Percentiles rank a stretch among this genome's conserved stretches.
These are phyloP conservation scores for Citrus reticulata DNA, from an alignment of 345 rosid species.

Conservation along the genomic window DNA sequence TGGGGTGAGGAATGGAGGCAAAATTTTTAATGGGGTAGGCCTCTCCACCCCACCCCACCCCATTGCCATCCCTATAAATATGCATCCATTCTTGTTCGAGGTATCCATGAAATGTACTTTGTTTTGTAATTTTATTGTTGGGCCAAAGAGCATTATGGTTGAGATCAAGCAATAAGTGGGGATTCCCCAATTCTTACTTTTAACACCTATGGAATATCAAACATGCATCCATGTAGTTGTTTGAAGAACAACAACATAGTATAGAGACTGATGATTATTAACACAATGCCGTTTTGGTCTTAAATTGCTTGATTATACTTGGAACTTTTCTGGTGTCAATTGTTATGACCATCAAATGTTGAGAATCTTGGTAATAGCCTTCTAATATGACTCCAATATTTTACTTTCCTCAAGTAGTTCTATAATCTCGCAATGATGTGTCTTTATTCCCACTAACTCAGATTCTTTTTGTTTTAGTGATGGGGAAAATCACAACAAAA, in stretches of 20 bases:
- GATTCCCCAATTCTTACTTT: not conserved
- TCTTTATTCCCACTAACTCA: not conserved
- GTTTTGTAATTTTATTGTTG: not conserved
- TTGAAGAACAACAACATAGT: not conserved
- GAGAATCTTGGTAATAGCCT: not conserved
- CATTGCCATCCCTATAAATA: not conserved
- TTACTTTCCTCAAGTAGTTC: not conserved
- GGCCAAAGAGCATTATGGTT: not conserved
- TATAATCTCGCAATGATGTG: not conserved
- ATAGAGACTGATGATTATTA: not conserved
- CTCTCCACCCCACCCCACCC: no score
- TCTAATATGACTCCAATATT: not conserved
- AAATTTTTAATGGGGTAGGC: no score
- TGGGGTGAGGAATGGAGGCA: no score
- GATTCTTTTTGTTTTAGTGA: slow-evolving; percentile 26
- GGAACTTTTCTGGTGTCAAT: not conserved
- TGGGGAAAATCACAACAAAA: slow-evolving; percentile 54
- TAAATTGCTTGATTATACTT: not conserved
- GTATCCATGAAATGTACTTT: not conserved
- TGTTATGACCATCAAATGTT: not conserved
- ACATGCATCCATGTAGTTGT: not conserved
- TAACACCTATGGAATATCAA: not conserved
- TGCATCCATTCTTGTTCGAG: not conserved
- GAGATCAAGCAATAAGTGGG: not conserved
- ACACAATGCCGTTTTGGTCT: not conserved